Evolutionary conservation across 306 rosid species (phyloP).

Genomic region (Dalbergia oliveri): DNA sequence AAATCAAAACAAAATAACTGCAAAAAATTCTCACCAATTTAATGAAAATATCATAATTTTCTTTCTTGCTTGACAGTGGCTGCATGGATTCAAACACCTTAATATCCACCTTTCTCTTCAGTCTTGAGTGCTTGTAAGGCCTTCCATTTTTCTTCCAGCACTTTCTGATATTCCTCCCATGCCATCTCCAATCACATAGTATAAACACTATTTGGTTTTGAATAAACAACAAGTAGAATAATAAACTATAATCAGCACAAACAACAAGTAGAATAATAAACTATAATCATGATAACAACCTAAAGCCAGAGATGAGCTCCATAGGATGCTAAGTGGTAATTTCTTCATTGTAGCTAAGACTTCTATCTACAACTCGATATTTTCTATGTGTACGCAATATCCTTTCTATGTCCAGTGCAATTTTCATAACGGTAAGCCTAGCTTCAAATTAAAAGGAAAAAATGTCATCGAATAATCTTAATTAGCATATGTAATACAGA

Average conservation of each 20-base stretch:
- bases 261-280: too few relatives aligned
- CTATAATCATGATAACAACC: too few relatives aligned
- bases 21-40: slow-evolving; percentile 68
- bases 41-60: slow-evolving; percentile 69
- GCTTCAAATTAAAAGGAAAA: slow-evolving; percentile 32
- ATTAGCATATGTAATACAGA: slow-evolving; percentile 50
- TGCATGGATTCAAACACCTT: slow-evolving; percentile 89
- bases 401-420: background rate
- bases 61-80: slow-evolving; percentile 91
- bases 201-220: slow-evolving; percentile 29
- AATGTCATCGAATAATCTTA: slow-evolving; percentile 25
- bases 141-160: slow-evolving; percentile 85
- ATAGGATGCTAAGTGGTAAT: slow-evolving; percentile 70
- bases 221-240: slow-evolving; percentile 7
- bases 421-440: slow-evolving; percentile 20
- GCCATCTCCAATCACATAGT: slow-evolving; percentile 81
- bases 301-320: slow-evolving; percentile 66
- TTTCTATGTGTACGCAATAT: slow-evolving; percentile 15
- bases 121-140: slow-evolving; percentile 77
- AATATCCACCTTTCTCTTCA: slow-evolving; percentile 85
- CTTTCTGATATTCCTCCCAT: slow-evolving; percentile 90
- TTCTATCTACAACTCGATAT: background rate
- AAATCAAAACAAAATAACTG: background rate
- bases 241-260: background rate
- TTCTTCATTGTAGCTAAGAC: background rate